Conservation (phyloP, 1,139 yeast species). For the Ogataea hybrid region DNA sequence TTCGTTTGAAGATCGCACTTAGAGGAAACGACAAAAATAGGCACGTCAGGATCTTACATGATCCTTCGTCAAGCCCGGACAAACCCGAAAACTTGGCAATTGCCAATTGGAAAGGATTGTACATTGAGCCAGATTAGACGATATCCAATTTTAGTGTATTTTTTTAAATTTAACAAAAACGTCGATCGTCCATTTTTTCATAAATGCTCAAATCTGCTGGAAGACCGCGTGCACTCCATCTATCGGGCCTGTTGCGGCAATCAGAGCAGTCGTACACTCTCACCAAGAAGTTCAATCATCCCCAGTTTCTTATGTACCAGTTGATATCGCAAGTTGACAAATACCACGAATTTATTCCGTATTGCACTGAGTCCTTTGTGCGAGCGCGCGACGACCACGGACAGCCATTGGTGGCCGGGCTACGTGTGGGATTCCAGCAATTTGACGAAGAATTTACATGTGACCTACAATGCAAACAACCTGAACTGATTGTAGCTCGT, state of each 20-base stretch:
- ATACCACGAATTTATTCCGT: conserved; percentile 81
- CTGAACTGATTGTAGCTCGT: conserved; percentile 51
- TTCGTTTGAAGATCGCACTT: conserved; percentile 74
- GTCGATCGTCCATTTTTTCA: conserved; percentile 11
- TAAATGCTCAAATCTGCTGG: conserved; percentile 3
- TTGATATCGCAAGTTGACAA: conserved; percentile 73
- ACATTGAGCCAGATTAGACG: neutral
- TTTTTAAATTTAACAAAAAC: neutral
- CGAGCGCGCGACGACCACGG: conserved; percentile 41
- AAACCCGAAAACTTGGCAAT: conserved; percentile 38
- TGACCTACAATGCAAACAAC: conserved; percentile 47
- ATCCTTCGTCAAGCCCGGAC: conserved; percentile 71
- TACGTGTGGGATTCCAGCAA: conserved; percentile 77
- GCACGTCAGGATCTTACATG: conserved; percentile 71
- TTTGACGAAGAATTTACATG: conserved; percentile 81
- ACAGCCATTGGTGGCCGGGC: conserved; percentile 63
- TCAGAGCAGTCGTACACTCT: conserved; percentile 28
- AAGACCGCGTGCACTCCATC: conserved; percentile 6
- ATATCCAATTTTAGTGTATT: too few species aligned
- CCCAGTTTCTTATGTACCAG: conserved; percentile 53
- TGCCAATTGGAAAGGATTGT: conserved; percentile 24
- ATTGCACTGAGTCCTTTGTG: conserved; percentile 69
- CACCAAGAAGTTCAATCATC: conserved; percentile 40
- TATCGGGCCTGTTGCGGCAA: neutral
- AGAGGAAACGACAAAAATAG: conserved; percentile 82